Evolutionary conservation across 129 eudicot species (phyloP), one percentile per base, ranked within the genome.

Genomic region (Flaveria brownii): DNA sequence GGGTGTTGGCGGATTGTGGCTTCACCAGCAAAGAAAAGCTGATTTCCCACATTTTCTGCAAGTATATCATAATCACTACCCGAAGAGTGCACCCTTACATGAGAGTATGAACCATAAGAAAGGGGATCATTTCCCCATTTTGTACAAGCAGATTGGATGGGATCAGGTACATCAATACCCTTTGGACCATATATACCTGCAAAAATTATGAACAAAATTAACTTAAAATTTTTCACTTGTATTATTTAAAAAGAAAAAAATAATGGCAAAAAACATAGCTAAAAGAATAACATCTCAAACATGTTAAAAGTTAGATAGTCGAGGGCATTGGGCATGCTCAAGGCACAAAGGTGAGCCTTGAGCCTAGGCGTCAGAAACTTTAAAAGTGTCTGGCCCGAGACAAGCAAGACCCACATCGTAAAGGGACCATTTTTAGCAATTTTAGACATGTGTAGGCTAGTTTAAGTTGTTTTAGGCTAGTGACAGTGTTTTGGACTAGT

Each of bases 1-100:
- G 97, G 98, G 63, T 90, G 84, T 84, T 90, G 92, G 73, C 96
- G 89, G 71, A 46, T 93, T 30, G 98, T 93, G 80, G 98, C 98
- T 83, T 93, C 98, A 51, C 97, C 98, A 55, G 91, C 97, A 75
- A 93, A 93, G 70, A 93, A 93, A 71, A 93, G 82, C 12, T 88
- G 84, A 82, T 55, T 83, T 30, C 68, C 88, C 25, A 93, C 89
- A 77, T 83, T 93, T 87, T 93, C 98, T n/a, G 97, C 96, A 50
- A 93, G 88, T 59, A 88, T 81, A 59, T 93, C 98, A 78, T 93
- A 93, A 80, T 93, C 98, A 30, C 83, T 78, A 43, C 97, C 97
- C 12, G 97, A 86, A 47, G 98, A 88, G 59, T 84, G 85, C 36
- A 93, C 92, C 51, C 88, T 78, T 55, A 93, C 90, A 77, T 93